Conservation (phyloP, 495 filamentous ascomycete genomes). For the Hypomontagnella monticulosa region DNA sequence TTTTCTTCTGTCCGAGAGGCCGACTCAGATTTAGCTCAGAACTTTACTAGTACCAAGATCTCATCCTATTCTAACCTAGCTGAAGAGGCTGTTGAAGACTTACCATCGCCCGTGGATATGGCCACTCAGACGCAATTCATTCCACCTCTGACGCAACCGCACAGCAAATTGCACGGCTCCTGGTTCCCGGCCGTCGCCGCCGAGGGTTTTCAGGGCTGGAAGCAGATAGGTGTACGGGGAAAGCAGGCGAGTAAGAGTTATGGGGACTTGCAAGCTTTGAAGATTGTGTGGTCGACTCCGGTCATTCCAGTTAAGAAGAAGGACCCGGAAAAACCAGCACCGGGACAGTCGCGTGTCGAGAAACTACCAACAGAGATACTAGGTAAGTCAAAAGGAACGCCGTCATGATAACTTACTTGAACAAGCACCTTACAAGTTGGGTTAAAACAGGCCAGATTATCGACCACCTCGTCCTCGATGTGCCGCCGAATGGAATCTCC, state of each 20-base stretch:
- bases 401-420: constrained; percentile 11
- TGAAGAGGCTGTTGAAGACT: constrained; percentile 59
- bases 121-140: constrained; percentile 60
- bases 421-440: constrained; percentile 30
- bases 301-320: constrained; percentile 49
- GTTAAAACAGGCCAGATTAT: constrained; percentile 70
- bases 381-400: constrained; percentile 62
- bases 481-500: constrained; percentile 79
- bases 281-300: constrained; percentile 61
- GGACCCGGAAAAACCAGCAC: constrained; percentile 36
- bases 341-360: constrained; percentile 65
- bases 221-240: constrained; percentile 71
- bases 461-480: constrained; percentile 75
- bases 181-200: constrained; percentile 70
- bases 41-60: constrained; percentile 73
- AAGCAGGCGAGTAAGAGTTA: constrained; percentile 77
- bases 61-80: constrained; percentile 59
- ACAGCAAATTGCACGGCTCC: constrained; percentile 63
- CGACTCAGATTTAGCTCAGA: constrained; percentile 69
- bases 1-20: constrained; percentile 68
- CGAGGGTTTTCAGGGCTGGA: constrained; percentile 77
- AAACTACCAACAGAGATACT: constrained; percentile 75
- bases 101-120: constrained; percentile 48
- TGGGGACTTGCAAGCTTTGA: constrained; percentile 69
- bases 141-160: constrained; percentile 55